Conservation (phyloP, 2,329 filamentous ascomycete genomes). For the Rhinocladiella similis region DNA sequence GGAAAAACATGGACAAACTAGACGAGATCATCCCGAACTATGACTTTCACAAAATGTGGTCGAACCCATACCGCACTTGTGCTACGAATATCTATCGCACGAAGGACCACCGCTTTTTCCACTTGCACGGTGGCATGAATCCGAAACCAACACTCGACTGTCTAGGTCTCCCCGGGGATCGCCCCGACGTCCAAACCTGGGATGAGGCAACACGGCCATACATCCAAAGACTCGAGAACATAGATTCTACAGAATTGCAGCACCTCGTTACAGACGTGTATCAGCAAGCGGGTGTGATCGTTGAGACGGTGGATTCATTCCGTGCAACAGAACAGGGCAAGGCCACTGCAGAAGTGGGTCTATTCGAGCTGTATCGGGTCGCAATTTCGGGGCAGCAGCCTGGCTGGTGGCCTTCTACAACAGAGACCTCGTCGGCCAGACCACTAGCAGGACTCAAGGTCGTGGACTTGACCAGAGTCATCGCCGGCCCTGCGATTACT, state of each 20-base stretch:
- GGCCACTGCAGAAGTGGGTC: conserved; percentile 41
- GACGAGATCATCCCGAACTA: conserved; percentile 54
- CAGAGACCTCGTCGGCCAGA: conserved; percentile 33
- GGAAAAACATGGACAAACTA: conserved; percentile 2
- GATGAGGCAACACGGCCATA: conserved; percentile 36
- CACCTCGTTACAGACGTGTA: conserved; percentile 35
- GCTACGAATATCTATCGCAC: conserved; percentile 47
- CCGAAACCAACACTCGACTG: conserved; percentile 42
- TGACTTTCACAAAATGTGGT: conserved; percentile 56
- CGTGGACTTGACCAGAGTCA: conserved; percentile 48
- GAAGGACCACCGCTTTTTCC: conserved; percentile 48
- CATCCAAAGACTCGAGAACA: conserved; percentile 34
- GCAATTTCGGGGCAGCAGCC: neutral
- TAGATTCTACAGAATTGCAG: conserved; percentile 29
- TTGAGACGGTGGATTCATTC: conserved; percentile 40
- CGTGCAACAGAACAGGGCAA: conserved; percentile 41
- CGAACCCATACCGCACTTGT: neutral
- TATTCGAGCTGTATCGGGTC: conserved; percentile 39
- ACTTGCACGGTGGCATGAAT: conserved; percentile 50
- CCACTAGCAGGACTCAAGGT: conserved; percentile 51
- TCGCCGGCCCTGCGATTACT: conserved; percentile 45
- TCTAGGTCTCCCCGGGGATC: conserved; percentile 36
- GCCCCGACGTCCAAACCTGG: conserved; percentile 15
- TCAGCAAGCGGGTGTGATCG: conserved; percentile 43
- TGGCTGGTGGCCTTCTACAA: conserved; percentile 9